phyloP scores from a whole-genome alignment of 805 yeast genomes.

The Wickerhamiella domercqiae region DNA sequence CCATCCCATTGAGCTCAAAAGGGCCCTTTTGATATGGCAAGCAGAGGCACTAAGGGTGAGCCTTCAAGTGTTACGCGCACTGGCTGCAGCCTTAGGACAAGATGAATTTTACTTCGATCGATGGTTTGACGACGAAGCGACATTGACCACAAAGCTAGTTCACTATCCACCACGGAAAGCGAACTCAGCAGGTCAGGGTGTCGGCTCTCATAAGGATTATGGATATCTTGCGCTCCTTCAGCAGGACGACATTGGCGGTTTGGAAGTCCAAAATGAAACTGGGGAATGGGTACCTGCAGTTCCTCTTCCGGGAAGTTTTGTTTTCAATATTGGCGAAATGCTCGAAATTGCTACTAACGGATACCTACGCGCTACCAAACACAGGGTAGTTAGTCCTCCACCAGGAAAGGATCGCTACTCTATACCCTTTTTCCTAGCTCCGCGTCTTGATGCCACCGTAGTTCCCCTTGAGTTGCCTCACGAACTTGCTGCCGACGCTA shows the following conservation, averaged over 20 bases:
- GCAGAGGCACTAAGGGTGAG: constrained; percentile 25
- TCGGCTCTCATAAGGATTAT: constrained; percentile 52
- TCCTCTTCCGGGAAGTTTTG: constrained; percentile 33
- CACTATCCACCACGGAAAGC: constrained; percentile 34
- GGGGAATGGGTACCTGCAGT: constrained; percentile 43
- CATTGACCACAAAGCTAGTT: constrained; percentile 33
- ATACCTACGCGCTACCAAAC: neutral
- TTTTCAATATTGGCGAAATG: constrained; percentile 32
- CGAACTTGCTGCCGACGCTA: neutral
- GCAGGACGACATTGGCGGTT: constrained; percentile 39
- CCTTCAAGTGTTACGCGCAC: neutral
- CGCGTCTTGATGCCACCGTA: neutral
- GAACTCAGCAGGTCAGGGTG: constrained; percentile 29
- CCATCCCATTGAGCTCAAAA: constrained; percentile 29
- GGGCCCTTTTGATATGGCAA: constrained; percentile 33
- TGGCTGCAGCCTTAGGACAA: constrained; percentile 31
- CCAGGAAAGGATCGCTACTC: constrained; percentile 4
- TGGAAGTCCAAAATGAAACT: constrained; percentile 38
- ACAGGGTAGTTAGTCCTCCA: constrained; percentile 3
- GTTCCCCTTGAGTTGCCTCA: neutral
- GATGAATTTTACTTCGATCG: constrained; percentile 30
- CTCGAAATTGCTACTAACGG: constrained; percentile 1
- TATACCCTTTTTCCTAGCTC: constrained; percentile 7
- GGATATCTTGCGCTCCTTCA: constrained; percentile 44
- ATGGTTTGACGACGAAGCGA: constrained; percentile 27